Evolutionary conservation across 2,329 filamentous ascomycete genomes (phyloP).

Genomic region (Dactylellina cionopaga): DNA sequence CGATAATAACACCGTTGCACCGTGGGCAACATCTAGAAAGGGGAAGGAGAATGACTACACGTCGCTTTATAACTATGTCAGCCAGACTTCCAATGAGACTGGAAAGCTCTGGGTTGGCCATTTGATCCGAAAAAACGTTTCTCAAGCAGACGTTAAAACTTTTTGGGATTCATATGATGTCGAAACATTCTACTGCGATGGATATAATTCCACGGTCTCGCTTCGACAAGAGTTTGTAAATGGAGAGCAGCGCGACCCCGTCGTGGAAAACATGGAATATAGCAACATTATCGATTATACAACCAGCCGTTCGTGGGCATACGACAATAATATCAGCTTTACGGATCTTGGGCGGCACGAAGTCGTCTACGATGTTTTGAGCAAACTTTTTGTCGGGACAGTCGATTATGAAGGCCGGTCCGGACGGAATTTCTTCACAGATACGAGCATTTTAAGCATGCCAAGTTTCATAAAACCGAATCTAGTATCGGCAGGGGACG

Average conservation of each 20-base stretch:
- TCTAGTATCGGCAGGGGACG: not conserved
- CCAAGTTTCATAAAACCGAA: slow-evolving; percentile 31
- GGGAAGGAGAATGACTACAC: slow-evolving; percentile 6
- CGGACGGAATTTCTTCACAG: not conserved
- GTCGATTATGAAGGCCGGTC: slow-evolving; percentile 11
- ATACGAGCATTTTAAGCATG: slow-evolving; percentile 42
- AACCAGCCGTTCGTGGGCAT: not conserved
- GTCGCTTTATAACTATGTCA: slow-evolving; percentile 12
- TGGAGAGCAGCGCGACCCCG: slow-evolving; percentile 8
- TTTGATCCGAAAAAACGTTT: slow-evolving; percentile 1
- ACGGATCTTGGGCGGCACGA: slow-evolving; percentile 25
- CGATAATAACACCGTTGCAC: slow-evolving; percentile 5
- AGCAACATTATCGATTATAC: slow-evolving; percentile 2
- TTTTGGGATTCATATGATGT: slow-evolving; percentile 17
- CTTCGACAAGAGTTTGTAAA: slow-evolving; percentile 18
- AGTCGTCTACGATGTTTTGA: slow-evolving; percentile 13
- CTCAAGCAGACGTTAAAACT: not conserved
- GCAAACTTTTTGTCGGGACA: slow-evolving; percentile 12
- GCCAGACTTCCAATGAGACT: not conserved
- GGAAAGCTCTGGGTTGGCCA: slow-evolving; percentile 37
- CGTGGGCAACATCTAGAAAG: slow-evolving; percentile 22
- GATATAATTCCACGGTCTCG: slow-evolving; percentile 17
- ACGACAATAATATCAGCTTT: not conserved
- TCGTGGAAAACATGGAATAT: slow-evolving; percentile 23
- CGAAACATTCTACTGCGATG: slow-evolving; percentile 41